A percentile compares a stretch with the other conserved stretches of the same genome.
Conservation (phyloP, 768 basidiomycete species). For the Xerocomellus amylosporus region DNA sequence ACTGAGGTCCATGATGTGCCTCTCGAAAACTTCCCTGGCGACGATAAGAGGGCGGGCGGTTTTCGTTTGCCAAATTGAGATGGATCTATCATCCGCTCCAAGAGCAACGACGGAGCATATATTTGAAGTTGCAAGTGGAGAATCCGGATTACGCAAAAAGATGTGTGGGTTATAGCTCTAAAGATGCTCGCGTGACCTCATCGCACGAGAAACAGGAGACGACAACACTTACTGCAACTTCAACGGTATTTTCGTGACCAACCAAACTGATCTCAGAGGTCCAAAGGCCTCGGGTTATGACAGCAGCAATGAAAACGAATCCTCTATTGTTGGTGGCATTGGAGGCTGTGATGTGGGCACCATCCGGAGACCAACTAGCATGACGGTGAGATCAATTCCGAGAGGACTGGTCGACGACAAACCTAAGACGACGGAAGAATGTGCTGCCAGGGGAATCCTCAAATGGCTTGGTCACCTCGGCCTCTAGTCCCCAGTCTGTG, state of each 20-base stretch:
- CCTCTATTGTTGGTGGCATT: conserved; percentile 96
- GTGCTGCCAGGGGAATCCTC: conserved; percentile 92
- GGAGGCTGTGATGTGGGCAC: conserved; percentile 96
- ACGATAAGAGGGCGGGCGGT: conserved; percentile 88
- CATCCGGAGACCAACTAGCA: conserved; percentile 94
- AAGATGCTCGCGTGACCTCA: conserved; percentile 2
- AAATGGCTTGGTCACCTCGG: conserved; percentile 86
- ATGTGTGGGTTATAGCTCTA: conserved; percentile 86
- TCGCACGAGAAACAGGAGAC: background rate
- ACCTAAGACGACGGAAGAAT: conserved; percentile 91
- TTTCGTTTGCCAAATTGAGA: conserved; percentile 97
- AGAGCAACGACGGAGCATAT: conserved; percentile 92
- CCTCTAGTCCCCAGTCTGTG: conserved; percentile 84
- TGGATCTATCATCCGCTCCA: conserved; percentile 88
- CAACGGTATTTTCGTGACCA: conserved; percentile 95
- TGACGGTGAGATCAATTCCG: background rate
- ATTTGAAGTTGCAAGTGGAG: conserved; percentile 72
- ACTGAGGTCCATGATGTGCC: conserved; percentile 92
- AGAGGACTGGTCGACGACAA: conserved; percentile 1
- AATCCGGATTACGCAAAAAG: conserved; percentile 72
- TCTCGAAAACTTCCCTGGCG: conserved; percentile 88
- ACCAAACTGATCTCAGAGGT: conserved; percentile 90
- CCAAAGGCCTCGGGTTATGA: conserved; percentile 89
- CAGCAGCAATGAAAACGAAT: conserved; percentile 95
- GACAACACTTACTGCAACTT: conserved; percentile 72